These are phyloP conservation scores for Fusarium papillatum DNA, from an alignment of 2,329 filamentous ascomycete genomes.

Conservation along the genomic window DNA sequence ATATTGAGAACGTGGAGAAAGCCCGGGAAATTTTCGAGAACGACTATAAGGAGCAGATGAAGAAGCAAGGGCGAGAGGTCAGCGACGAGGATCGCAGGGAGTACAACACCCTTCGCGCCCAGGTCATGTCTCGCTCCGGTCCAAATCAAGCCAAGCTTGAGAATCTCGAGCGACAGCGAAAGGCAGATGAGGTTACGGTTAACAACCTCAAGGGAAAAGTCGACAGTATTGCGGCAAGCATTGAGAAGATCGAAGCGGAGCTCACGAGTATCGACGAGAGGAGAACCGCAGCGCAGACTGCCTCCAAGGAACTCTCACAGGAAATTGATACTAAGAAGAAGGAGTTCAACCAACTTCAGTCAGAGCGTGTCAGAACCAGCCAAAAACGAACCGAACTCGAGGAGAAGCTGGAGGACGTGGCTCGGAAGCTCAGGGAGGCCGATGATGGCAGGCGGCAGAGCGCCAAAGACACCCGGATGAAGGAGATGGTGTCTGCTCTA, in stretches of 20 bases:
- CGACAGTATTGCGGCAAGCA: constrained; percentile 80
- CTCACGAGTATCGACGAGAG: constrained; percentile 77
- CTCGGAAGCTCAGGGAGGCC: constrained; percentile 86
- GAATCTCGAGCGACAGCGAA: constrained; percentile 88
- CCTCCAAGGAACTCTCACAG: constrained; percentile 76
- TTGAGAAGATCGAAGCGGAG: constrained; percentile 82
- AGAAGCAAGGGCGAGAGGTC: constrained; percentile 88
- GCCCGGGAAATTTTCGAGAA: constrained; percentile 90
- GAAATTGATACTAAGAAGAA: constrained; percentile 94
- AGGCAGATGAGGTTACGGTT: constrained; percentile 91
- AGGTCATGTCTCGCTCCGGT: constrained; percentile 87
- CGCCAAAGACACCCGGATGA: constrained; percentile 82
- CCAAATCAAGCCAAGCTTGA: constrained; percentile 87
- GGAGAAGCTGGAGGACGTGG: constrained; percentile 87
- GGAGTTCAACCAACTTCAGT: constrained; percentile 87
- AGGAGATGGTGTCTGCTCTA: constrained; percentile 87
- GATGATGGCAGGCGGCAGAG: constrained; percentile 89
- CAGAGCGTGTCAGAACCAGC: constrained; percentile 84
- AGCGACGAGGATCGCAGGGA: constrained; percentile 90
- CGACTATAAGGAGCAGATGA: constrained; percentile 87
- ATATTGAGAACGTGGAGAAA: constrained; percentile 88
- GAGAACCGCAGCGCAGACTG: constrained; percentile 71
- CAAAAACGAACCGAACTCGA: constrained; percentile 91
- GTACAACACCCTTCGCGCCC: constrained; percentile 86
- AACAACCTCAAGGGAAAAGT: constrained; percentile 92